Evolutionary conservation across 2,329 filamentous ascomycete species (phyloP), one percentile per base, ranked within the genome.

Genomic region (Ophiostoma fasciatum): DNA sequence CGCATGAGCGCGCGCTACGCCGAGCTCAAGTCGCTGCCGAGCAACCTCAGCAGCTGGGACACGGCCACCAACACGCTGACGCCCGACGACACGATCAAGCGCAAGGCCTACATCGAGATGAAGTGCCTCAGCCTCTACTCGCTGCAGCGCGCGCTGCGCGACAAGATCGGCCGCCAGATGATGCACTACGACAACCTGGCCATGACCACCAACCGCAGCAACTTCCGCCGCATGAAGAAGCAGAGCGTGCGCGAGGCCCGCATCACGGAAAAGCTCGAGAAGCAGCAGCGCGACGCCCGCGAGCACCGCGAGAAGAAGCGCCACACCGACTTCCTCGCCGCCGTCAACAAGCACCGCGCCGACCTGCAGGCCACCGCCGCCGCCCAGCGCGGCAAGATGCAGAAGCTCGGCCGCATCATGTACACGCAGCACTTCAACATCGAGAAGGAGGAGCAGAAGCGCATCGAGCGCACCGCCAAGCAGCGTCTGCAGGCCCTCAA

Each of bases 401-500:
- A 82, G 56, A 94, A 92, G 61, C 71, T 96, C 35, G 84, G 85
- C 46, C 81, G 83, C 39, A 71, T 87, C 57, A 94, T 96, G 84
- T 71, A 82, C 45, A 62, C 70, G 39, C 87, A 94, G 42, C 90
- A 98, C 57, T 82, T 87, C 59, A 83, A 88, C 55, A 96, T 98
- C 55, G 90, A 98, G 58, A 94, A 94, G 62, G 90, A 98, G 66
- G 90, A 98, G 62, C 88, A 96, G 69, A 96, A 94, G 65, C 82
- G 90, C 44, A 82, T 98, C 46, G 90, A 98, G 63, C 74, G 90
- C 45, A 98, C 88, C 9, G 90, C 90, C 45, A 98, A 98, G 68
- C 90, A 98, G 60, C 90, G 90, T 94, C 77, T 98, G 46, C 88
- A 96, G 59, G 90, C 90, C 42, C 71, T 98, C 56, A 96, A 94